Conservation (phyloP, 2,329 filamentous ascomycete species). For the Teratosphaeria destructans region DNA sequence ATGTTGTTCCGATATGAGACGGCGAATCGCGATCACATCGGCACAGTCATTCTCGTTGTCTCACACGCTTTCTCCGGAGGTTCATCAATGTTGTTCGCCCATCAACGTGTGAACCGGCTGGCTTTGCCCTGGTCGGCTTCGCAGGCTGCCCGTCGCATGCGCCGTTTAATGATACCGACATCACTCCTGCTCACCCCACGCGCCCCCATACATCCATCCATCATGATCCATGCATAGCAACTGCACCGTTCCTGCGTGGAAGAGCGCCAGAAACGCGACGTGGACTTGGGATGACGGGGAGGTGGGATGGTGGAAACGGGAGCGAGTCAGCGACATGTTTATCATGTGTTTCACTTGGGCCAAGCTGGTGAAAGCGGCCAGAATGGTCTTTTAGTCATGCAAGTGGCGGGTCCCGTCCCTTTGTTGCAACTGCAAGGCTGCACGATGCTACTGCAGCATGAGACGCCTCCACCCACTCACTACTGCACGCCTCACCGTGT, state of each 20-base stretch:
- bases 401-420: not conserved
- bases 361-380: not conserved
- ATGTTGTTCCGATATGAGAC: not conserved
- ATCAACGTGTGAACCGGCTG: not conserved
- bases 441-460: not conserved
- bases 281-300: not conserved
- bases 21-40: not conserved
- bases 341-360: not conserved
- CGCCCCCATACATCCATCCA: not conserved
- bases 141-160: not conserved
- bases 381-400: not conserved
- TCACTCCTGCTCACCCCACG: not conserved
- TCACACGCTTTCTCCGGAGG: not conserved
- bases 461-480: not conserved
- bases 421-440: not conserved
- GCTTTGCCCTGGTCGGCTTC: not conserved
- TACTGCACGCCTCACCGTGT: not conserved
- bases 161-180: not conserved
- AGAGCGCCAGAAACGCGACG: not conserved
- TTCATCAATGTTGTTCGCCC: not conserved
- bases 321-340: not conserved
- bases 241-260: not conserved
- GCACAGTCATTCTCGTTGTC: not conserved
- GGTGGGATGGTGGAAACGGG: not conserved
- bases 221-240: not conserved